These are phyloP conservation scores for Cryomyces minteri DNA, from an alignment of 495 filamentous ascomycete genomes.

Conservation along the genomic window DNA sequence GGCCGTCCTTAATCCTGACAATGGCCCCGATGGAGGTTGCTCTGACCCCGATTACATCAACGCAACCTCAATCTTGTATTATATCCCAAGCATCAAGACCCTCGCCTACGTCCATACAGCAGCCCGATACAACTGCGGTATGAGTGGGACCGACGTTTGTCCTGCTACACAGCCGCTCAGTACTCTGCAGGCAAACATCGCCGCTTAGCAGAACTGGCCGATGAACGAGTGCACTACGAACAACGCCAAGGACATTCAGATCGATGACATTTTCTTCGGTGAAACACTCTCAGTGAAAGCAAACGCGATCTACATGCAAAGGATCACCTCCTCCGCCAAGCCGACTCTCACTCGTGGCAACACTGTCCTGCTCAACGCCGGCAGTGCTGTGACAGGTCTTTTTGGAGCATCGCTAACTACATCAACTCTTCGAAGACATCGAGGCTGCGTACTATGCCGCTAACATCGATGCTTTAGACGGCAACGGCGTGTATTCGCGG, in stretches of 20 bases:
- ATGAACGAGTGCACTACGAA: slow-evolving; percentile 1
- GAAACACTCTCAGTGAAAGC: slow-evolving; percentile 14
- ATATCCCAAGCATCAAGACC: slow-evolving; percentile 28
- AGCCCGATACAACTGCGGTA: slow-evolving; percentile 19
- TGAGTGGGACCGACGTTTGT: slow-evolving; percentile 12
- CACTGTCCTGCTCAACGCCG: slow-evolving; percentile 4
- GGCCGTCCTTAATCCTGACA: slow-evolving; percentile 36
- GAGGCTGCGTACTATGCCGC: not conserved
- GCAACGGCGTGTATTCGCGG: not conserved
- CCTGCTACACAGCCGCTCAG: not conserved
- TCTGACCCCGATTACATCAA: slow-evolving; percentile 32
- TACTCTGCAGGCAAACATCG: slow-evolving; percentile 21
- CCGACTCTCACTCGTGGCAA: not conserved
- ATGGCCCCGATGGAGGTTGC: slow-evolving; percentile 27
- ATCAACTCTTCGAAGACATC: slow-evolving; percentile 4
- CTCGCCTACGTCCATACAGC: slow-evolving; percentile 37
- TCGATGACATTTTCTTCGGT: slow-evolving; percentile 32
- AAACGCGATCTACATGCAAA: not conserved
- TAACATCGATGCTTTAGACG: not conserved
- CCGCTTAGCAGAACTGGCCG: slow-evolving; percentile 29
- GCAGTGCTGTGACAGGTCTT: not conserved
- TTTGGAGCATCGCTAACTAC: slow-evolving; percentile 2
- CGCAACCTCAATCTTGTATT: slow-evolving; percentile 27
- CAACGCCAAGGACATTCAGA: slow-evolving; percentile 9
- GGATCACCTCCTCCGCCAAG: slow-evolving; percentile 1